Conservation (phyloP, 2,329 filamentous ascomycete genomes). For the Ploettnerulaceae sp. region DNA sequence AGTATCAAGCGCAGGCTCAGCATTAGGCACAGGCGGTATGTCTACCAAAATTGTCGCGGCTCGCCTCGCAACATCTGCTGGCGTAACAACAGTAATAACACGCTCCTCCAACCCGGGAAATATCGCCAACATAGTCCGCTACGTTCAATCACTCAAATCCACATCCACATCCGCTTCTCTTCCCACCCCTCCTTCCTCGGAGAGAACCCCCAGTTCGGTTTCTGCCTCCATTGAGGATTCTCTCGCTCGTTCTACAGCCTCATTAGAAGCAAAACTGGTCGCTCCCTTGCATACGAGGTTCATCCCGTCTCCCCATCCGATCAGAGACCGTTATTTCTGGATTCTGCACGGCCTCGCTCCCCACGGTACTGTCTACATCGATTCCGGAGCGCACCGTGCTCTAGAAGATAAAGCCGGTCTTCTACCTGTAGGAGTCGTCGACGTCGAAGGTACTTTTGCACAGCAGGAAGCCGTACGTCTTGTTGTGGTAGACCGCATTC, state of each 20-base stretch:
- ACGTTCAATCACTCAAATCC: slow-evolving; percentile 61
- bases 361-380: slow-evolving; percentile 88
- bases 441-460: slow-evolving; percentile 80
- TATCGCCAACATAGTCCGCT: slow-evolving; percentile 77
- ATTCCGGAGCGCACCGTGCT: slow-evolving; percentile 79
- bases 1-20: slow-evolving; percentile 85
- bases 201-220: slow-evolving; percentile 16
- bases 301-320: slow-evolving; percentile 75
- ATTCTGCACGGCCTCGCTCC: slow-evolving; percentile 86
- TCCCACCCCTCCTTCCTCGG: slow-evolving; percentile 21
- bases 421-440: slow-evolving; percentile 84
- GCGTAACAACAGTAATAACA: slow-evolving; percentile 93
- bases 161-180: slow-evolving; percentile 14
- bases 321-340: slow-evolving; percentile 95
- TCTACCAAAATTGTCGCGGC: slow-evolving; percentile 95
- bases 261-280: slow-evolving; percentile 34
- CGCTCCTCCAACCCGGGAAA: slow-evolving; percentile 91
- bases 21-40: slow-evolving; percentile 93
- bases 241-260: slow-evolving; percentile 38
- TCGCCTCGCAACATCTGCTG: slow-evolving; percentile 84
- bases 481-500: slow-evolving; percentile 64
- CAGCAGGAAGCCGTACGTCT: slow-evolving; percentile 90
- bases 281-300: slow-evolving; percentile 87
- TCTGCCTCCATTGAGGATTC: slow-evolving; percentile 22
- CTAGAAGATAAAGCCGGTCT: slow-evolving; percentile 80